These are phyloP conservation scores for Paramarasmius palmivorus DNA, from an alignment of 1,284 basidiomycete species.

Conservation along the genomic window DNA sequence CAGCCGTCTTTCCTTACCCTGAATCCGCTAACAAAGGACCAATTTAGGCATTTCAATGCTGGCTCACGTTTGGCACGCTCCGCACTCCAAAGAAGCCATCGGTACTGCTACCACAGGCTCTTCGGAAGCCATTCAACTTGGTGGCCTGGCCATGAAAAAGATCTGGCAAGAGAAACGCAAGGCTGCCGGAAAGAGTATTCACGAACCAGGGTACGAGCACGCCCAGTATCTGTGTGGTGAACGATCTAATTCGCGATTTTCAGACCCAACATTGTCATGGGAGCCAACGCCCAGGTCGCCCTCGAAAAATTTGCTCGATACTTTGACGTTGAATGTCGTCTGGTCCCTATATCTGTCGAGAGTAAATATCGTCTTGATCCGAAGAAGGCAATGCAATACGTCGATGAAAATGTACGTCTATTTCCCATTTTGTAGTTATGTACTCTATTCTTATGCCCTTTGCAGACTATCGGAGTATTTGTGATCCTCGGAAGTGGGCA, in stretches of 20 bases:
- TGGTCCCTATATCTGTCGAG: slow-evolving; percentile 77
- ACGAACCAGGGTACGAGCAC: slow-evolving; percentile 64
- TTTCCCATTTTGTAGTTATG: not conserved
- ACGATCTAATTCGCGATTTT: not conserved
- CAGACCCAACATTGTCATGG: slow-evolving; percentile 75
- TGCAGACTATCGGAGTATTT: slow-evolving; percentile 72
- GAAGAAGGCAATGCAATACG: slow-evolving; percentile 81
- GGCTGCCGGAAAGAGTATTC: slow-evolving; percentile 81
- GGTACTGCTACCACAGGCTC: slow-evolving; percentile 95
- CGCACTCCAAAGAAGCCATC: slow-evolving; percentile 69
- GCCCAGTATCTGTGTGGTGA: not conserved
- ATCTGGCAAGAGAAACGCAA: slow-evolving; percentile 91
- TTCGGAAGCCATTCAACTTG: slow-evolving; percentile 91
- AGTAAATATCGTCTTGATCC: slow-evolving; percentile 84
- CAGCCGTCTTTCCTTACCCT: not conserved
- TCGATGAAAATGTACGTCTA: slow-evolving; percentile 77
- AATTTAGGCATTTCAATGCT: slow-evolving; percentile 70
- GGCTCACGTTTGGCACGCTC: slow-evolving; percentile 92
- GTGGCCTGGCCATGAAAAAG: slow-evolving; percentile 93
- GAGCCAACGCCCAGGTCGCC: slow-evolving; percentile 84
- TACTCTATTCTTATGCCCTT: not conserved
- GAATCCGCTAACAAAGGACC: not conserved
- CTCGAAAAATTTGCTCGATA: slow-evolving; percentile 92
- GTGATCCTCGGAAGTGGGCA: slow-evolving; percentile 72
- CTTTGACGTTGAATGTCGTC: slow-evolving; percentile 85